Evolutionary conservation across 768 basidiomycete species (phyloP), one percentile per base, ranked within the genome.

Genomic region (Chalciporus pseudorubinellus): DNA sequence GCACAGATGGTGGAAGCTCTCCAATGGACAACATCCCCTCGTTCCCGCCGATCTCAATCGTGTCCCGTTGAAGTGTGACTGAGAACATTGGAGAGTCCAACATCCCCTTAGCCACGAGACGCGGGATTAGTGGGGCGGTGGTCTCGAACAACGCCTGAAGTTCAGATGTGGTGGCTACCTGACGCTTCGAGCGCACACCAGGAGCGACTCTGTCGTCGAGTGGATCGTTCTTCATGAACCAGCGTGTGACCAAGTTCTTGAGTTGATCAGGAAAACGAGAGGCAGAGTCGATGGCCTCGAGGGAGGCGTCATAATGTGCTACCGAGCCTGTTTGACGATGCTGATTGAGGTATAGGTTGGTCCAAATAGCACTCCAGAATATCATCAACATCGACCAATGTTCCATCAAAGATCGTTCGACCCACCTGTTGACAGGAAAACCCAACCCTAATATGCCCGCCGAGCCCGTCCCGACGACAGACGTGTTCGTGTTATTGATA

Each of bases 371-470:
- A 57, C 80, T 83, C 19, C 36, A 46, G 42, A 21, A 31, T 29
- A 6, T n/a, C 16, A 47, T 55, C 39, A 53, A 43, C 11, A 51
- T n/a, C 16, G 6, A 12, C n/a, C 9, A 21, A 36, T 9, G n/a
- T 18, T 39, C 6, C 31, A 19, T 26, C 19, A 44, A 28, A 33
- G 8, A 48, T 16, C 19, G 44, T 29, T 14, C 12, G 5, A 56
- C 71, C 13, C 21, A 85, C 87, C 87, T 89, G 55, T 84, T 85
- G 13, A 79, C 63, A 3, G 88, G 86, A 56, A 90, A 90, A 0
- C 89, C 88, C 10, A 89, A 72, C 0, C 89, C 89, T 50, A 90
- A 76, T 38, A 90, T 87, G 3, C 87, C 89, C 14, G 79, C 75
- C 16, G 80, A 74, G 1, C 80, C 80, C 1, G 77, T 79, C 36